phyloP scores from a whole-genome alignment of 225 moss, liverwort and hornwort species.

The Thuidium tamariscinum region DNA sequence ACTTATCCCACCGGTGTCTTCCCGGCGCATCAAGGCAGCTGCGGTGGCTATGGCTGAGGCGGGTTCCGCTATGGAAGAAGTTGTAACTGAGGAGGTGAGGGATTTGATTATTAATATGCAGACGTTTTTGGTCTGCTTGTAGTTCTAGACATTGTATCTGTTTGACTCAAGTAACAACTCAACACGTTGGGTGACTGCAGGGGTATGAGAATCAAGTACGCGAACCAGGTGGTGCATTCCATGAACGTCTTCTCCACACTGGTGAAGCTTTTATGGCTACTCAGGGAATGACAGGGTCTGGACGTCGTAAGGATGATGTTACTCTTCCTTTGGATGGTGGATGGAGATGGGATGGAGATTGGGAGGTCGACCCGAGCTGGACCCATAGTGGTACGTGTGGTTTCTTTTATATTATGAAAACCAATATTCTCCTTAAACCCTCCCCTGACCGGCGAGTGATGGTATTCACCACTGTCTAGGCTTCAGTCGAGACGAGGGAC shows the following conservation, averaged over 20 bases:
- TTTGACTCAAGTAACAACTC: neutral
- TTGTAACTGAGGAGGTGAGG: slow-evolving; percentile 52
- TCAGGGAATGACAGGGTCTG: slow-evolving; percentile 43
- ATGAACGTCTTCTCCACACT: slow-evolving; percentile 27
- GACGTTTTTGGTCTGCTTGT: neutral
- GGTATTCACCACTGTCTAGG: neutral
- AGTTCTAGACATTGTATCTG: neutral
- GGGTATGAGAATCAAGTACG: slow-evolving; percentile 54
- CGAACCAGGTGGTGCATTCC: slow-evolving; percentile 51
- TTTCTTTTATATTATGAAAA: neutral
- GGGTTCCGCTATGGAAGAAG: slow-evolving; percentile 41
- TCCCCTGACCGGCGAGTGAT: neutral
- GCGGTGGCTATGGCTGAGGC: slow-evolving; percentile 83
- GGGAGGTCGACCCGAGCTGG: slow-evolving; percentile 45
- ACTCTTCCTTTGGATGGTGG: slow-evolving; percentile 47
- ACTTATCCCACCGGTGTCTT: neutral
- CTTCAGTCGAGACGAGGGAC: neutral
- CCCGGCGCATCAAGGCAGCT: slow-evolving; percentile 88
- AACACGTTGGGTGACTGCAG: slow-evolving; percentile 3
- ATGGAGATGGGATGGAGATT: slow-evolving; percentile 65
- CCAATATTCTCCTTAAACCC: neutral
- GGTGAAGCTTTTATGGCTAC: slow-evolving; percentile 22
- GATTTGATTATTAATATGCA: neutral
- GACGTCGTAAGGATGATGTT: slow-evolving; percentile 57
- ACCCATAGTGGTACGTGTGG: slow-evolving; percentile 20